Evolutionary conservation across 2,329 filamentous ascomycete species (phyloP), one percentile per base, ranked within the genome.

Genomic region (Scopulariopsis brevicaulis): DNA sequence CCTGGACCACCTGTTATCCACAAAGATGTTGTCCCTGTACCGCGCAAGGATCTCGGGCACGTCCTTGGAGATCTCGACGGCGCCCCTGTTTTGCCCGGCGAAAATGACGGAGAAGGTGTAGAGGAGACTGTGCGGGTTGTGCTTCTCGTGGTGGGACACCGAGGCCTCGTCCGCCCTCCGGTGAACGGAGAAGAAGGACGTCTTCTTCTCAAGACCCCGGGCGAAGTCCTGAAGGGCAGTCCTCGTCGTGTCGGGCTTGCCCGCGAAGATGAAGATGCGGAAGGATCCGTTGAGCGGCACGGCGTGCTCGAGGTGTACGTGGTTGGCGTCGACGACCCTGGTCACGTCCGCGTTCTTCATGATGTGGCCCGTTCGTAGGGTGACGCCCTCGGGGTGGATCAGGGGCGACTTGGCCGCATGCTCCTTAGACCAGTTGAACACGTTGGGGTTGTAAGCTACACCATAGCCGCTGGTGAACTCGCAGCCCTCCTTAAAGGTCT

Each of bases 391-490:
- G 2, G 86, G 81, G 59, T 89, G 79, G 67, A 94, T 86, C 59
- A 90, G 73, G 12, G 79, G 72, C 20, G 88, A 89, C 65, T 87
- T 78, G 15, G 86, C 89, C 1, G 83, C 77, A 71, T 96, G 91
- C 3, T 75, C 74, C 0, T 82, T 70, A 11, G 86, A 88, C 89
- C 90, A 96, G 74, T 96, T 96, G 71, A 96, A 79, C 34, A 81
- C 73, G 71, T 96, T 96, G 57, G 87, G 79, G 62, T 85, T 81
- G 74, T 96, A 96, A 34, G 85, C 86, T 24, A 96, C 90, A 60
- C 92, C 92, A 69, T 96, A 96, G 59, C 92, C 92, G 62, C 87
- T 91, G 12, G 91, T 96, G 71, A 96, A 96, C 67, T 94, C 90
- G 76, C 91, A 96, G 34, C 85, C 84, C 59, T 89, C 89, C 70